phyloP scores from a whole-genome alignment of 352 stramenopile genomes.

The Globisporangium recalcitrans region DNA sequence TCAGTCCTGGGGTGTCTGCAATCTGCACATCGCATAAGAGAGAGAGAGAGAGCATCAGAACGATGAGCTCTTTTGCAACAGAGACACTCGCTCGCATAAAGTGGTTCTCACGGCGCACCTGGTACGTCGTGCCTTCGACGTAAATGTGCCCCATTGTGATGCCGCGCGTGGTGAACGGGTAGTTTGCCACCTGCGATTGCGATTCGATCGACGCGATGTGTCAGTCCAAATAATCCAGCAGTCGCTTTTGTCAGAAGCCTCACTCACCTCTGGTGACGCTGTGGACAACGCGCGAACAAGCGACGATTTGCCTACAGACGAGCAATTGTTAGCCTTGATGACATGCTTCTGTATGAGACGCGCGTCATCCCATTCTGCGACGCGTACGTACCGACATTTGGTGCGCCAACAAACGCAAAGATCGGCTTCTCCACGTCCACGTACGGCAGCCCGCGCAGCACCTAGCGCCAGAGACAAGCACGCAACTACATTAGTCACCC shows the following conservation, averaged over 20 bases:
- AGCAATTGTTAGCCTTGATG: not conserved
- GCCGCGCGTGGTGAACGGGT: conserved; percentile 82
- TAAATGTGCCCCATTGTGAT: conserved; percentile 88
- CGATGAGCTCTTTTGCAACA: too few relatives aligned
- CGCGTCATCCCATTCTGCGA: not conserved
- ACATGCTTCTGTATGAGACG: not conserved
- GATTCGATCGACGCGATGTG: not conserved
- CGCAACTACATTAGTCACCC: not conserved
- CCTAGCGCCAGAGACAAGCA: conserved; percentile 21
- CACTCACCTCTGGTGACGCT: conserved; percentile 70
- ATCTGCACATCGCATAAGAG: conserved; percentile 38
- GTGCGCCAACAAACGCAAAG: conserved; percentile 79
- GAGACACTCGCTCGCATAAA: too few relatives aligned
- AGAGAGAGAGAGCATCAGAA: not conserved
- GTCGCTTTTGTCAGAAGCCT: not conserved
- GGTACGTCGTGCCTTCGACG: conserved; percentile 73
- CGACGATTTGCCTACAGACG: conserved; percentile 61
- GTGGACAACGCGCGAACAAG: conserved; percentile 76
- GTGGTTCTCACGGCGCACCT: conserved; percentile 21
- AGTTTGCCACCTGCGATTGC: conserved; percentile 66
- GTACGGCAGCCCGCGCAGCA: conserved; percentile 64
- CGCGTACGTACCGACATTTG: conserved; percentile 68
- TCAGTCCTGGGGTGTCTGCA: conserved; percentile 68
- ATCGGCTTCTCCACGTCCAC: conserved; percentile 79
- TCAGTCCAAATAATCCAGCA: not conserved